Conservation (phyloP, 176 grass and related monocot species). For the Thinopyrum elongatum region DNA sequence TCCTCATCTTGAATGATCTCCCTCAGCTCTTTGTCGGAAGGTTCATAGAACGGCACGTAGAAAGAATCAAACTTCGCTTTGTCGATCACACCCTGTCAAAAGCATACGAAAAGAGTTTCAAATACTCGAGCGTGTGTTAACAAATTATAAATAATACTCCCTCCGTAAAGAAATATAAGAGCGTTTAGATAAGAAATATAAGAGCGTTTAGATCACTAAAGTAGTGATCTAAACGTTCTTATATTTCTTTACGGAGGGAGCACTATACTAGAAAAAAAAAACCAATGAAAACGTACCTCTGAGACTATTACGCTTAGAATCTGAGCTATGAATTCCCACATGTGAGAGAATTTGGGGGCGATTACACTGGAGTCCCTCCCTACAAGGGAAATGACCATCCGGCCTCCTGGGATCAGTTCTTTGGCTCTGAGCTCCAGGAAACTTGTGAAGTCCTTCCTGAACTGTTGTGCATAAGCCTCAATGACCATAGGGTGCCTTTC, state of each 20-base stretch:
- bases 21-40: neutral
- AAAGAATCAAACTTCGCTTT: neutral
- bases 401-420: neutral
- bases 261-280: too few relatives aligned
- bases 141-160: neutral
- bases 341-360: neutral
- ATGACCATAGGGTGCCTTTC: neutral
- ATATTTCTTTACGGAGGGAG: too few relatives aligned
- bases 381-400: neutral
- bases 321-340: neutral
- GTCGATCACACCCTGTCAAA: neutral
- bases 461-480: neutral
- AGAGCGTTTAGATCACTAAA: too few relatives aligned
- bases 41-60: neutral
- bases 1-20: slow-evolving; percentile 1
- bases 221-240: too few relatives aligned
- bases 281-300: too few relatives aligned
- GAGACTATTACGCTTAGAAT: neutral
- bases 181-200: too few relatives aligned
- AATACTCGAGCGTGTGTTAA: neutral
- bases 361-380: neutral
- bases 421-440: neutral
- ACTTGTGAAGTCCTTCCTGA: neutral
- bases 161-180: too few relatives aligned
- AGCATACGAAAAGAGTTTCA: neutral